A percentile compares a stretch with the other conserved stretches of the same genome.
Evolutionary conservation across 306 rosid species (phyloP).

Genomic region (Alnus rubra): DNA sequence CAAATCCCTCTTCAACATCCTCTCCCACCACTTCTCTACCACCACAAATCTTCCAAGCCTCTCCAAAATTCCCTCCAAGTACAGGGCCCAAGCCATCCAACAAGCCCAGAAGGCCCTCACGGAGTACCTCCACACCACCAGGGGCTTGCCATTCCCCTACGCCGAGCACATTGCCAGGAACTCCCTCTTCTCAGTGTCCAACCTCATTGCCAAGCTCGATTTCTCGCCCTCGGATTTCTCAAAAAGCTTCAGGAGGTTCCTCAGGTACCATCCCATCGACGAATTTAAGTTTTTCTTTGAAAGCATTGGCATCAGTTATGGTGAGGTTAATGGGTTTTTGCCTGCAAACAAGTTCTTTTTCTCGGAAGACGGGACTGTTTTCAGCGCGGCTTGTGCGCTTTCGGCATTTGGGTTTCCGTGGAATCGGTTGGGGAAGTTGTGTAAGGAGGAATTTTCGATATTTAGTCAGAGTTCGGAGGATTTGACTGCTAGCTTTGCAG

Average conservation of each 20-base stretch:
- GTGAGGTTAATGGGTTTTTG: constrained; percentile 34
- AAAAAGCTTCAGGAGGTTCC: constrained; percentile 41
- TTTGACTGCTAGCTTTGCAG: constrained; percentile 44
- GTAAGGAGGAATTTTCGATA: constrained; percentile 43
- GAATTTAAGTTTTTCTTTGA: constrained; percentile 87
- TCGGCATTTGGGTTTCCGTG: constrained; percentile 78
- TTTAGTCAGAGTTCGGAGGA: constrained; percentile 38
- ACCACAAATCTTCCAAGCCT: constrained; percentile 21
- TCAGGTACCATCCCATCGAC: constrained; percentile 82
- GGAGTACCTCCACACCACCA: constrained; percentile 71
- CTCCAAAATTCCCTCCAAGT: constrained; percentile 41
- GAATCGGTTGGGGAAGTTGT: constrained; percentile 65
- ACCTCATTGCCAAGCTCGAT: constrained; percentile 43
- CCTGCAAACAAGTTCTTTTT: constrained; percentile 68
- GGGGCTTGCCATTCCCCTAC: constrained; percentile 55
- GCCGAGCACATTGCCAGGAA: constrained; percentile 66
- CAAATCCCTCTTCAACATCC: constrained; percentile 21
- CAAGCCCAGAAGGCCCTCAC: constrained; percentile 60
- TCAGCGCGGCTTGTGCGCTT: constrained; percentile 62
- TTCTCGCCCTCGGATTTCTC: constrained; percentile 44
- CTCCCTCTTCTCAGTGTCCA: constrained; percentile 47
- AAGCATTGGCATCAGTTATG: constrained; percentile 63
- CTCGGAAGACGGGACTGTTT: constrained; percentile 53
- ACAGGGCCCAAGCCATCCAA: constrained; percentile 40
- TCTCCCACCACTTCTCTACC: constrained; percentile 42